Percentiles rank a stretch among this genome's conserved stretches.
Evolutionary conservation across 805 yeast genomes (phyloP).

Genomic region (Candida corydali): DNA sequence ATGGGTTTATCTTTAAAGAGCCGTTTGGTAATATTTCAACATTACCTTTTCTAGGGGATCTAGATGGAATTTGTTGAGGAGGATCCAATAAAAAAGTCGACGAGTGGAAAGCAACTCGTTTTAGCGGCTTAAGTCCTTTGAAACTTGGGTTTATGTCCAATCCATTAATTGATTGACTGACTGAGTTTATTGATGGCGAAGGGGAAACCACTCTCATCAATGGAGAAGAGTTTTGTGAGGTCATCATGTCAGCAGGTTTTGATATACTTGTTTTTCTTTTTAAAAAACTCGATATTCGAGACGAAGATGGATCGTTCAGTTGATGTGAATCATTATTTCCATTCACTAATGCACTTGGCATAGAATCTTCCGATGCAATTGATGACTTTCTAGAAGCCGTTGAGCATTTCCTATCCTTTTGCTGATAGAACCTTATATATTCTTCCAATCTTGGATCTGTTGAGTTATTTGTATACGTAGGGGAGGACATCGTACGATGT

Average conservation of each 20-base stretch:
- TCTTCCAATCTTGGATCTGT: conserved; percentile 33
- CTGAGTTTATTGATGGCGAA: conserved; percentile 3
- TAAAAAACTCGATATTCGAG: conserved; percentile 26
- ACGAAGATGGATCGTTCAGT: conserved; percentile 5
- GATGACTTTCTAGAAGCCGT: conserved; percentile 15
- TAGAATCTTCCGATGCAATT: conserved; percentile 6
- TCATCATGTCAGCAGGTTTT: neutral
- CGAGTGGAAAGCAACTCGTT: conserved; percentile 41
- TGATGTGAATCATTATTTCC: conserved; percentile 11
- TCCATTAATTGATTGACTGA: conserved; percentile 5
- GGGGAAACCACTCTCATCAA: conserved; percentile 2
- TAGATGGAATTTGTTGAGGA: conserved; percentile 90
- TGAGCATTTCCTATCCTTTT: conserved; percentile 17
- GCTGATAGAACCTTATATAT: conserved; percentile 30
- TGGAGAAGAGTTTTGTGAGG: conserved; percentile 6
- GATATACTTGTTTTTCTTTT: conserved; percentile 16
- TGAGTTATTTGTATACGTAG: conserved; percentile 3
- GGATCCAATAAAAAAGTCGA: conserved; percentile 41
- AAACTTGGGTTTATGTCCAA: conserved; percentile 20
- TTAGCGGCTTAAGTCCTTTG: conserved; percentile 30
- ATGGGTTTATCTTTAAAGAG: conserved; percentile 47
- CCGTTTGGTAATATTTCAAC: conserved; percentile 57
- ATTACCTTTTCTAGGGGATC: conserved; percentile 77
- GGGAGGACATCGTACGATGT: conserved; percentile 5
- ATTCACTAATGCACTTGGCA: conserved; percentile 18